These are phyloP conservation scores for Carex arenaria DNA, from an alignment of 202 grass and related monocot species.

Conservation along the genomic window DNA sequence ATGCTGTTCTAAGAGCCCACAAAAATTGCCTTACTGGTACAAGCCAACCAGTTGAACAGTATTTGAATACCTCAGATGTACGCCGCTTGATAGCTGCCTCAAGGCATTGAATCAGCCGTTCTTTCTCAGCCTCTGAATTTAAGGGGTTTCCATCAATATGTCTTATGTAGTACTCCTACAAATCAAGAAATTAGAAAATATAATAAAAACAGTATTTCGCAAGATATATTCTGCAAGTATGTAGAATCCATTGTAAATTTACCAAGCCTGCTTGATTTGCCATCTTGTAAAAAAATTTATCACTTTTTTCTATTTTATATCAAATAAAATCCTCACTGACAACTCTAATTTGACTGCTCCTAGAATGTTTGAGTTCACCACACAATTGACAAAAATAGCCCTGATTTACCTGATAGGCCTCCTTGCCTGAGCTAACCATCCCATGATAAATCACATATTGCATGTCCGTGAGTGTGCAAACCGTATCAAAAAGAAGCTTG, in stretches of 20 bases:
- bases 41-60: background rate
- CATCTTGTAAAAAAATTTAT: background rate
- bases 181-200: background rate
- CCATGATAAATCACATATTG: conserved; percentile 78
- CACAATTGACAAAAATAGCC: background rate
- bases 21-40: background rate
- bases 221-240: background rate
- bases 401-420: conserved; percentile 56
- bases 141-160: conserved; percentile 56
- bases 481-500: conserved; percentile 81
- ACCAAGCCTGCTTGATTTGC: background rate
- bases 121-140: conserved; percentile 48
- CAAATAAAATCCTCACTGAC: background rate
- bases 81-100: conserved; percentile 83
- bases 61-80: conserved; percentile 36
- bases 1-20: background rate
- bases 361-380: background rate
- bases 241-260: background rate
- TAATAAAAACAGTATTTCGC: background rate
- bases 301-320: background rate
- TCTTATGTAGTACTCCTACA: conserved; percentile 81
- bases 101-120: conserved; percentile 57
- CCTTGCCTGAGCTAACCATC: conserved; percentile 33
- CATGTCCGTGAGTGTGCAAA: conserved; percentile 91
- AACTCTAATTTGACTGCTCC: background rate